phyloP scores from a whole-genome alignment of 2,329 filamentous ascomycete species.

The Eutypella sp. region DNA sequence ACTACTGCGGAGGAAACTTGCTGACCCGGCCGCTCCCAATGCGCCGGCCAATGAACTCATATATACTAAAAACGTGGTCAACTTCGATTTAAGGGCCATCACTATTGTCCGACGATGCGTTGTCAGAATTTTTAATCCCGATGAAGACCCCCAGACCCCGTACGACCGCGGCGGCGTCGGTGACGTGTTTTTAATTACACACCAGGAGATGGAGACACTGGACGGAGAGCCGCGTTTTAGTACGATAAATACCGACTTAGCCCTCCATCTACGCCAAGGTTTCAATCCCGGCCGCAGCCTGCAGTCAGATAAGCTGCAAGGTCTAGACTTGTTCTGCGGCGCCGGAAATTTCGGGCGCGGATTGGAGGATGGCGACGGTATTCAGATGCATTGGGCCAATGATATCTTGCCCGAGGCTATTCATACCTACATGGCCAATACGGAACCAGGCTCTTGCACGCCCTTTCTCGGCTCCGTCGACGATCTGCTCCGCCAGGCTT shows the following conservation, averaged over 20 bases:
- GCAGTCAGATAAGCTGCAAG: slow-evolving; percentile 40
- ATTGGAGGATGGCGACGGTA: slow-evolving; percentile 64
- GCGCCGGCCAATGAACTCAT: slow-evolving; percentile 47
- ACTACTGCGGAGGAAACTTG: slow-evolving; percentile 44
- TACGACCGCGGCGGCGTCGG: slow-evolving; percentile 63
- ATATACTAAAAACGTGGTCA: slow-evolving; percentile 23
- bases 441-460: slow-evolving; percentile 32
- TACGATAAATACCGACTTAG: slow-evolving; percentile 25
- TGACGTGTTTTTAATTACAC: slow-evolving; percentile 60
- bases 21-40: slow-evolving; percentile 26
- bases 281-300: slow-evolving; percentile 39
- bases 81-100: slow-evolving; percentile 27
- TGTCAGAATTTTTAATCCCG: slow-evolving; percentile 48
- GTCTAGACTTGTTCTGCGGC: slow-evolving; percentile 72
- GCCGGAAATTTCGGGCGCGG: slow-evolving; percentile 74
- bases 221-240: slow-evolving; percentile 19
- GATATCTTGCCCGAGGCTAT: slow-evolving; percentile 61
- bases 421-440: slow-evolving; percentile 70
- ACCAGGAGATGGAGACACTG: slow-evolving; percentile 25
- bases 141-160: slow-evolving; percentile 49
- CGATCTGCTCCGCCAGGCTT: slow-evolving; percentile 52
- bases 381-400: slow-evolving; percentile 62
- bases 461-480: slow-evolving; percentile 71
- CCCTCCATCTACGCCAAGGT: slow-evolving; percentile 46
- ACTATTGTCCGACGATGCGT: slow-evolving; percentile 53